Evolutionary conservation across 768 basidiomycete genomes (phyloP), one percentile per base, ranked within the genome.

Genomic region (Kwoniella sp.): DNA sequence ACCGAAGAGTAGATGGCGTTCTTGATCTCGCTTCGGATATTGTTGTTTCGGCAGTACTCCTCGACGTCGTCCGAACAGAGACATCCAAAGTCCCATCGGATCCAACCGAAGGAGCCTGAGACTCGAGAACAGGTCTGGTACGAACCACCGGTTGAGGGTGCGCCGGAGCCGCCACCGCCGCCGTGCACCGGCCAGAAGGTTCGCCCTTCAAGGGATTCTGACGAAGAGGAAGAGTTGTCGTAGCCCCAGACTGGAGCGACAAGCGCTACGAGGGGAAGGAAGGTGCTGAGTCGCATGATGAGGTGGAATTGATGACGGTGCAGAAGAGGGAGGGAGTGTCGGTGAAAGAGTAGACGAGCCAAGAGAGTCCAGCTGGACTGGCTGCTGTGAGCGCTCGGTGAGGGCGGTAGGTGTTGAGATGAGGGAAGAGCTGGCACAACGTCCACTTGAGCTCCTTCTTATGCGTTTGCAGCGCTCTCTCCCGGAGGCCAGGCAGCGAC

Each of bases 51-150:
- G 34, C 54, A 62, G 48, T 58, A 70, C 28, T 55, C 54, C 15
- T 63, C 60, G 22, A 70, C 33, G 44, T 70, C 69, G 38, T 55
- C 51, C 32, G 37, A 9, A 48, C 69, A 70, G 15, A 70, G 39
- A 65, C 69, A 70, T 34, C 69, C 69, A 47, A 70, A 66, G 46
- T 70, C 45, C 51, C 45, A 70, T 3, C 36, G 49, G 50, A 42
- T 36, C 28, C 42, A 51, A 29, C 36, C 49, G 20, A 19, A 61
- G n/a, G 46, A 33, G 5, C 65, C 69, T 10, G 56, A 20, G 36
- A 67, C 55, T 11, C 46, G 46, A 33, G 54, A 59, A 50, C 69
- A 70, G 15, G 46, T 56, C 20, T 54, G 53, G 39, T 27, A 28
- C 11, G 50, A 41, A 23, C 50, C 47, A 28, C 41, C 23, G 47